Conservation (phyloP, 768 basidiomycete species). For the Tricholoma sp. region DNA sequence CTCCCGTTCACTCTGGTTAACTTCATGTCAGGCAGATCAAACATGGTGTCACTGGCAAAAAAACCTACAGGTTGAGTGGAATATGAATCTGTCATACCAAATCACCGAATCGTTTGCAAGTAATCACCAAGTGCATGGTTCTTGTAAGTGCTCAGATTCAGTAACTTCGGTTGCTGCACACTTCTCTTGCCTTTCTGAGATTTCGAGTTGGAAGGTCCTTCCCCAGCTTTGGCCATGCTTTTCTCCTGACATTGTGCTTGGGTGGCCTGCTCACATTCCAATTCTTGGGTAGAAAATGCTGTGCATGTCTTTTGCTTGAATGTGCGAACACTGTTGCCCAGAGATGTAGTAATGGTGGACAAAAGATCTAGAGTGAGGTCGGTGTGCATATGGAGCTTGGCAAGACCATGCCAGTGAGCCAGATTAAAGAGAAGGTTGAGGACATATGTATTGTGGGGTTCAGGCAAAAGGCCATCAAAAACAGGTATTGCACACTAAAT, state of each 20-base stretch:
- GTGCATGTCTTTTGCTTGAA: constrained; percentile 16
- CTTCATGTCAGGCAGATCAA: neutral
- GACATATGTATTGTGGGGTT: neutral
- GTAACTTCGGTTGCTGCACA: neutral
- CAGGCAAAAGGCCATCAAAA: constrained; percentile 5
- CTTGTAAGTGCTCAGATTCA: neutral
- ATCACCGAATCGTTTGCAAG: too few species aligned
- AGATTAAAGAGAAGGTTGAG: too few species aligned
- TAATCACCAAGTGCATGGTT: neutral
- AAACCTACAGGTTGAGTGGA: too few species aligned
- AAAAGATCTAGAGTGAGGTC: constrained; percentile 7
- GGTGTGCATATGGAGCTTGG: constrained; percentile 5
- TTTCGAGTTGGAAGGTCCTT: neutral
- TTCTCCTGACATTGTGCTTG: neutral
- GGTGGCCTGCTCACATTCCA: constrained; percentile 7
- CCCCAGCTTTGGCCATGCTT: neutral
- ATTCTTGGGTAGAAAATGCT: constrained; percentile 6
- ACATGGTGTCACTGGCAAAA: neutral
- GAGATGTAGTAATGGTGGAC: constrained; percentile 8
- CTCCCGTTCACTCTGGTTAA: neutral
- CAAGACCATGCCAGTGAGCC: constrained; percentile 4
- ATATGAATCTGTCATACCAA: too few species aligned
- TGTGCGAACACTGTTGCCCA: constrained; percentile 16
- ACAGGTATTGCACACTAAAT: constrained; percentile 5
- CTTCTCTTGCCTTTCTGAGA: neutral